Percentiles rank a stretch among this genome's conserved stretches.
phyloP scores from a whole-genome alignment of 2,329 filamentous ascomycete genomes.

The Aspergillus luchuensis region DNA sequence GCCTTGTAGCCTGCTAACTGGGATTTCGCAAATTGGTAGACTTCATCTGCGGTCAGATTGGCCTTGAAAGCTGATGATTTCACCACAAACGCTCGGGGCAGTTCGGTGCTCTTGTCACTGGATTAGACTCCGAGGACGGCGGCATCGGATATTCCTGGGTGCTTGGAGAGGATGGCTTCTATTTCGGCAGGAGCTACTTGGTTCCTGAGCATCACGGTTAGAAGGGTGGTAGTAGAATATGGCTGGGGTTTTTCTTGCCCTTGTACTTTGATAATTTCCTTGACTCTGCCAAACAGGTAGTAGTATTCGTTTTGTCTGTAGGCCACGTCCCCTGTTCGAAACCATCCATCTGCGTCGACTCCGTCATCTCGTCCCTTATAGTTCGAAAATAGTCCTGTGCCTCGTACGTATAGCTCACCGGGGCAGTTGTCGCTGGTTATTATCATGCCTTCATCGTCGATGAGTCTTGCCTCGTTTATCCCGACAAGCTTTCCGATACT shows the following conservation, averaged over 20 bases:
- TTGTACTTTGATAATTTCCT: constrained; percentile 43
- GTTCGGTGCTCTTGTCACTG: constrained; percentile 24
- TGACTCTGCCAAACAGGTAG: constrained; percentile 34
- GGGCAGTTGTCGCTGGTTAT: neutral
- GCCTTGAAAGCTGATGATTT: neutral
- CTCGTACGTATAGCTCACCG: constrained; percentile 4
- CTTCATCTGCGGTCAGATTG: constrained; percentile 33
- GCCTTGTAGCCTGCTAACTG: constrained; percentile 47
- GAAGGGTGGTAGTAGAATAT: neutral
- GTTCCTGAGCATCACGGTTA: constrained; percentile 27
- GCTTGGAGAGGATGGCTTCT: constrained; percentile 41
- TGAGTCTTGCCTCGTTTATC: constrained; percentile 26
- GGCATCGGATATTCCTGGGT: constrained; percentile 43
- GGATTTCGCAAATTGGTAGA: constrained; percentile 37
- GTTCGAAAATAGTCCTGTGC: constrained; percentile 16
- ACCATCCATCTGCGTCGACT: constrained; percentile 33
- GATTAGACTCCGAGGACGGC: constrained; percentile 44
- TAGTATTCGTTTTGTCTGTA: constrained; percentile 26
- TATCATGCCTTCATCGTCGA: constrained; percentile 19
- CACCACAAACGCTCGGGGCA: constrained; percentile 47
- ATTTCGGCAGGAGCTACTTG: constrained; percentile 48
- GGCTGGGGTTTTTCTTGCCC: constrained; percentile 18
- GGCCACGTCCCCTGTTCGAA: constrained; percentile 36
- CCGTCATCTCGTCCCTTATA: constrained; percentile 30
- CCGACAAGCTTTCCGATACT: constrained; percentile 42